Conservation (phyloP, 768 basidiomycete genomes). For the Pleurotus citrinopileatus region DNA sequence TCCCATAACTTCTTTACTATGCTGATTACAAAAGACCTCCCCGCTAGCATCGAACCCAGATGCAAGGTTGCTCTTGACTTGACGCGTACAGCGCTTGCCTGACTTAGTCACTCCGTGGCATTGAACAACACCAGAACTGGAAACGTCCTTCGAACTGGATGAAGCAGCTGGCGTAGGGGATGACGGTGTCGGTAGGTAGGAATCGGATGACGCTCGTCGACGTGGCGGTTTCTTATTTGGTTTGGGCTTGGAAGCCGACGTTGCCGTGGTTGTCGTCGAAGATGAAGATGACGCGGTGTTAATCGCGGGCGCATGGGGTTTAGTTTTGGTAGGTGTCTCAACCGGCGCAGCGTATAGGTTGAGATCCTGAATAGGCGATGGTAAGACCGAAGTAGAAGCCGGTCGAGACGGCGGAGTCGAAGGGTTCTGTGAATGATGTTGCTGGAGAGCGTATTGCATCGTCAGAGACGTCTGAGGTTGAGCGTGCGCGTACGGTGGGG, state of each 20-base stretch:
- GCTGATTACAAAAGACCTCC: constrained; percentile 59
- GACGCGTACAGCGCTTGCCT: constrained; percentile 59
- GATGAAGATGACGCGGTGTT: not conserved
- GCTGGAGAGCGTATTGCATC: constrained; percentile 19
- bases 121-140: constrained; percentile 31
- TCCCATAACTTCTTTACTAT: constrained; percentile 50
- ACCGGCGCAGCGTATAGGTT: not conserved
- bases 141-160: constrained; percentile 12
- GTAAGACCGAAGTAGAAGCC: not conserved
- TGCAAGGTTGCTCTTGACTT: constrained; percentile 39
- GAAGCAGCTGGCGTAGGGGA: constrained; percentile 4
- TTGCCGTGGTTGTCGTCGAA: not conserved
- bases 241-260: not conserved
- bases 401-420: constrained; percentile 14
- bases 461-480: constrained; percentile 15
- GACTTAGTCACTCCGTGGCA: constrained; percentile 66
- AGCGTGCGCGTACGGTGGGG: not conserved
- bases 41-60: constrained; percentile 15
- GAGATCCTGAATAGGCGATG: constrained; percentile 11
- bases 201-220: constrained; percentile 7
- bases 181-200: constrained; percentile 9
- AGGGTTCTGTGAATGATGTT: not conserved
- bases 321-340: not conserved
- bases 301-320: not conserved
- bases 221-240: not conserved